phyloP scores from a whole-genome alignment of 176 grass and related monocot genomes.

The Elymus sibiricus region DNA sequence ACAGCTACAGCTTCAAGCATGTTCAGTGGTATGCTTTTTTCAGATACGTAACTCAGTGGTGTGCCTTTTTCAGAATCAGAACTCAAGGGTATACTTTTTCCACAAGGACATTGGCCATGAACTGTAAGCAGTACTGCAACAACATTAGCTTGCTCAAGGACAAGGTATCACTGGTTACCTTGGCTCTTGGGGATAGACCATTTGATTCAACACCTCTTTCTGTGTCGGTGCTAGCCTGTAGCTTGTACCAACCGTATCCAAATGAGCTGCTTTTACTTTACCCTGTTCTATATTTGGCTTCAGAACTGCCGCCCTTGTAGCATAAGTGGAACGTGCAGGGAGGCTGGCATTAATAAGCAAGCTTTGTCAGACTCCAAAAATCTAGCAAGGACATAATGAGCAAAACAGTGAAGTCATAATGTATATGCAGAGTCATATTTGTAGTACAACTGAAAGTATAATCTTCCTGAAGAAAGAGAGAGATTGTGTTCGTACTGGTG shows the following conservation, averaged over 20 bases:
- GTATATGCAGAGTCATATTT: too few species aligned
- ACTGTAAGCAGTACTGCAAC: background rate
- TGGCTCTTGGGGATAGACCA: conserved; percentile 4
- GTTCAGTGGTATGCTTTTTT: background rate
- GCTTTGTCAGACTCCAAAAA: background rate
- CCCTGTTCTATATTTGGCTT: conserved; percentile 29
- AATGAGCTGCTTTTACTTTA: too few species aligned
- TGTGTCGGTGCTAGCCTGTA: conserved; percentile 28
- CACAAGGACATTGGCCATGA: background rate
- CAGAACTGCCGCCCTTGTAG: conserved; percentile 17
- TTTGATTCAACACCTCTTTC: background rate
- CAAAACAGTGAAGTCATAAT: background rate
- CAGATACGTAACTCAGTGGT: background rate
- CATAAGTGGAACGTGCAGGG: background rate
- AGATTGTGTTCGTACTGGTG: too few species aligned
- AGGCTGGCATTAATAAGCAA: conserved; percentile 28
- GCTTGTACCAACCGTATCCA: background rate
- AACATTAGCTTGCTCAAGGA: background rate
- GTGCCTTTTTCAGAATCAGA: too few species aligned
- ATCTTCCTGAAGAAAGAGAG: too few species aligned
- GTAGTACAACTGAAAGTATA: too few species aligned
- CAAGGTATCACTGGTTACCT: background rate
- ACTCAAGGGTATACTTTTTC: too few species aligned
- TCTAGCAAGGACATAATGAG: background rate
- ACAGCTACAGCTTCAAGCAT: background rate